Evolutionary conservation across 108 stramenopile genomes (phyloP), one percentile per base, ranked within the genome.

Genomic region (Cyclotella atomus): DNA sequence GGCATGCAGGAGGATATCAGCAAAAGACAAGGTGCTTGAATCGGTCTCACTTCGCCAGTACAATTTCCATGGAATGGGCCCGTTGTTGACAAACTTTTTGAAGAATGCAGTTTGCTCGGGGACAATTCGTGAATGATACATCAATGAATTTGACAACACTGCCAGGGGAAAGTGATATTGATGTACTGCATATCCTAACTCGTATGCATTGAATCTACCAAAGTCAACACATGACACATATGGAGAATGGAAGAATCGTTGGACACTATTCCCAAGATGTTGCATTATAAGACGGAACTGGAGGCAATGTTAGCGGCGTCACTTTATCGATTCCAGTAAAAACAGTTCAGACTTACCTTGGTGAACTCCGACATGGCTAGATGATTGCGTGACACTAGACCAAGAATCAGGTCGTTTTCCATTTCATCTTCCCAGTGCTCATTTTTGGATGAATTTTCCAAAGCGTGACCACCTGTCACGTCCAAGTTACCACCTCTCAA

Each of bases 211-310:
- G 25, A 56, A 56, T 8, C 16, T 21, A 30, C 25, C 55, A 56
- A 56, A 56, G 16, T 56, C 25, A 6, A 56, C 55, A 30, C 21
- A 27, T 28, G 25, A 56, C 7, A n/a, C 23, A 56, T 17, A 56
- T 30, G 6, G 24, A 7, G 55, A 56, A 28, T 12, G 55, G 27
- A 56, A 56, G 29, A 56, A 56, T 2, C 6, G 3, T 7, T 56
- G 25, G 16, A 56, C 28, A 16, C 28, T 16, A 28, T 16, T 27
- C 6, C 28, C 28, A 3, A 56, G 55, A 56, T 56, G 29, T 16
- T 56, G 55, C 55, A 56, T 56, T 7, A 56, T 56, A 2, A 56
- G 55, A 4, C 55, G 55, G 16, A 56, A 56, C 55, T 56, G 3
- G n/a, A n/a, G n/a, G n/a, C n/a, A n/a, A n/a, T n/a, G n/a, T n/a